phyloP scores from a whole-genome alignment of 768 basidiomycete species.

The Leucosporidium yakuticum region DNA sequence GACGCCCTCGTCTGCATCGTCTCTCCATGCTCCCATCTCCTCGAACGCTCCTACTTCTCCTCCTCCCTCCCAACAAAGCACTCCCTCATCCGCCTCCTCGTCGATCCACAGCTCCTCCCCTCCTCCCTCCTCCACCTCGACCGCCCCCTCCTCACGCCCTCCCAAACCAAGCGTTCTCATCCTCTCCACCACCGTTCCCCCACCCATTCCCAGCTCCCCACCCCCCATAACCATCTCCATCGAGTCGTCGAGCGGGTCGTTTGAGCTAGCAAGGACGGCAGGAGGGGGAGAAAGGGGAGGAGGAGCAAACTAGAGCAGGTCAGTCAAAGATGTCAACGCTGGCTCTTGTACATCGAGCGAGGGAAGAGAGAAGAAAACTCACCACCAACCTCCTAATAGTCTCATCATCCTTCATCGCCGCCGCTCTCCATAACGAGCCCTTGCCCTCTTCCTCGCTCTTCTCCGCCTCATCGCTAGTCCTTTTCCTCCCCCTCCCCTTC shows the following conservation, averaged over 20 bases:
- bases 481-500: not conserved
- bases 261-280: constrained; percentile 7
- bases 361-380: not conserved
- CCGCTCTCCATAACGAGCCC: constrained; percentile 11
- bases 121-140: not conserved
- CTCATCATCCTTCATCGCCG: constrained; percentile 17
- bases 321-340: not conserved
- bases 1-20: not conserved
- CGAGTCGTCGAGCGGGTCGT: not conserved
- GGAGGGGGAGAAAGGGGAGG: not conserved
- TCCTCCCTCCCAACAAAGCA: not conserved
- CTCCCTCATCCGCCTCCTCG: not conserved
- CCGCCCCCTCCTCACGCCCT: not conserved
- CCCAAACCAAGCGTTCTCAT: constrained; percentile 19
- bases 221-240: too few species aligned
- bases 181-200: not conserved
- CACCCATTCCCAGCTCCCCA: too few species aligned
- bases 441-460: not conserved
- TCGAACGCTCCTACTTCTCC: constrained; percentile 2
- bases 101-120: not conserved
- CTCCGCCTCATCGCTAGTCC: not conserved
- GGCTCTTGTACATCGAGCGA: not conserved
- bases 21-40: not conserved
- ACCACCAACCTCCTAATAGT: constrained; percentile 13
- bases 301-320: not conserved